Evolutionary conservation across 2,329 filamentous ascomycete genomes (phyloP), one percentile per base, ranked within the genome.

Genomic region (Botrytis medusae): DNA sequence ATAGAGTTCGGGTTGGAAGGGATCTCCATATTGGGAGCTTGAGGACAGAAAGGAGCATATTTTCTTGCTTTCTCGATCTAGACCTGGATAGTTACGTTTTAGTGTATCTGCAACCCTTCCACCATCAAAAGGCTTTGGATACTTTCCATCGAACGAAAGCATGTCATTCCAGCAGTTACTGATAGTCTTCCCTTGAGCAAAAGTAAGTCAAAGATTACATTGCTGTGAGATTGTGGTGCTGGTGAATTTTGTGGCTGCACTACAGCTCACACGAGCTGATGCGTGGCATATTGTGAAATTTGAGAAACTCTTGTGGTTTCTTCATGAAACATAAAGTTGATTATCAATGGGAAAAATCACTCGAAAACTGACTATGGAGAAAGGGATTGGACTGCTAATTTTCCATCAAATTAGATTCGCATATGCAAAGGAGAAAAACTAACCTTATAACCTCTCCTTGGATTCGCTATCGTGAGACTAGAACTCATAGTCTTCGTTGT

Each of bases 131-230:
- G 29, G 2, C 1, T 16, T 29, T 57, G 7, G 3, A 9, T 9
- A 57, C 1, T 1, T 1, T 29, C 6, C 14, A 29, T 4, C 6
- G 0, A 14, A 29, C 7, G n/a, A 14, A 18, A 1, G 2, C 2
- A 32, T 29, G 1, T 29, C 8, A 9, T 57, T 9, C 3, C 51
- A 29, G 14, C n/a, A 57, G 14, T 14, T 7, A 29, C 14, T 57
- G 1, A 29, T 0, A 29, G 9, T 18, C 3, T 18, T 29, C 4
- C 2, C 14, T 9, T 29, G 2, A 18, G 2, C 4, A 6, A 57
- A 8, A 29, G n/a, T 2, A 57, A 57, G 51, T 3, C 1, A 29
- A 29, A 57, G 0, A 29, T 29, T 29, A 1, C n/a, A 2, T 2
- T 18, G 29, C 16, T 4, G n/a, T 16, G 14, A 54, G n/a, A 18